These are phyloP conservation scores for Polygonum aviculare DNA, from an alignment of 148 eudicot species.

Conservation along the genomic window DNA sequence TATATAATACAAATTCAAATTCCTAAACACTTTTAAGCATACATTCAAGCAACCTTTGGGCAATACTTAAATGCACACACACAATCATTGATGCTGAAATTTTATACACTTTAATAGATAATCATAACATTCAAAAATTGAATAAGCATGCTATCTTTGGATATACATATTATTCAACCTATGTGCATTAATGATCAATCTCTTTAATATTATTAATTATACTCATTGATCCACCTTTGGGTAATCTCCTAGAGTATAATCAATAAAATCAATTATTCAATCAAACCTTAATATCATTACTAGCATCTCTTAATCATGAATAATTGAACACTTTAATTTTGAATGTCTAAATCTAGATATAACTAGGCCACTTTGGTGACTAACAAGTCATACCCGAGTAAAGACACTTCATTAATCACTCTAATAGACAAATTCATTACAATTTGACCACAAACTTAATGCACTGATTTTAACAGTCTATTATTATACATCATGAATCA, in stretches of 20 bases:
- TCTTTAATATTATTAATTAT: not conserved
- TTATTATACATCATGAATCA: no score
- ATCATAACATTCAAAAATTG: not conserved
- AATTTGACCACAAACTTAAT: no score
- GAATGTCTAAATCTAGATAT: not conserved
- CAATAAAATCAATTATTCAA: not conserved
- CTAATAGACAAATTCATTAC: constrained; percentile 1
- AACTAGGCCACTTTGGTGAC: not conserved
- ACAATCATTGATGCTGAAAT: not conserved
- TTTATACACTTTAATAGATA: not conserved
- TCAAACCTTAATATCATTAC: not conserved
- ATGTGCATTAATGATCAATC: not conserved
- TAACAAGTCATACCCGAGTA: not conserved
- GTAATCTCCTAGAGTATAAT: not conserved
- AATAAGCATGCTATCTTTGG: not conserved
- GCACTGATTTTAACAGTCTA: no score
- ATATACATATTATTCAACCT: not conserved
- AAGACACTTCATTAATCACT: not conserved
- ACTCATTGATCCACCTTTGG: not conserved
- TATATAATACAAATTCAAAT: not conserved
- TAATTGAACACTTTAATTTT: not conserved
- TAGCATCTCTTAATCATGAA: not conserved
- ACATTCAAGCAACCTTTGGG: not conserved
- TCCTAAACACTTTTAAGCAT: not conserved
- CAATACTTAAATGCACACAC: not conserved